Evolutionary conservation across 768 basidiomycete genomes (phyloP), one percentile per base, ranked within the genome.

Genomic region (Kondoa subrosea): DNA sequence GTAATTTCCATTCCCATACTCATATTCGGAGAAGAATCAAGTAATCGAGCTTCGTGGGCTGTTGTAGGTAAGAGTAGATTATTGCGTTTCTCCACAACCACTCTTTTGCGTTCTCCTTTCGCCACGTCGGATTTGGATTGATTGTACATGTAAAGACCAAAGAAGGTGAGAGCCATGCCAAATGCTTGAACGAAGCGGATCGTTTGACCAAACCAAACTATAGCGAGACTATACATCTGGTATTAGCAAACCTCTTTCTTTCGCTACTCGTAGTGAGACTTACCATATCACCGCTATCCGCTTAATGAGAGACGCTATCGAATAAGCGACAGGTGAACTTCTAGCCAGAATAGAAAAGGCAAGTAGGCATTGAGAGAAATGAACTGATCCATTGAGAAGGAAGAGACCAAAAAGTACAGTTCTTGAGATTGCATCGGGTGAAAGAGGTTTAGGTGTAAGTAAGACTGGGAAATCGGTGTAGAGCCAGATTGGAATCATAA

Each of bases 241-340:
- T 50, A 50, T 50, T 21, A 50, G 40, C 40, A 21, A 8, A 50
- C 8, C 21, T 8, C 40, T 8, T 8, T 50, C 40, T 8, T 50
- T n/a, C n/a, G n/a, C 40, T 50, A 21, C 40, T 21, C 21, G 21
- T 21, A 50, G 21, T 8, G 21, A 50, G 21, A 21, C 40, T 50
- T 50, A 50, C 40, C 91, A 92, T 75, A 99, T 99, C 74, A 99
- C 95, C 59, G 86, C 91, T 66, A 99, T 91, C 29, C 95, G 90
- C 78, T 99, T 99, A 80, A 96, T 85, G 74, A 99, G 84, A 2
- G 91, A 95, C 1, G 95, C 95, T 76, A 99, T 97, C 65, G 90
- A 93, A 78, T 99, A 99, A 0, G 95, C 97, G 72, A 99, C 95
- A 25, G 95, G 93, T 14, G 93, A 96, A 1, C 91, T 93, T 31